Conservation (phyloP, 2,329 filamentous ascomycete genomes). For the Torrubiella hemipterigena region DNA sequence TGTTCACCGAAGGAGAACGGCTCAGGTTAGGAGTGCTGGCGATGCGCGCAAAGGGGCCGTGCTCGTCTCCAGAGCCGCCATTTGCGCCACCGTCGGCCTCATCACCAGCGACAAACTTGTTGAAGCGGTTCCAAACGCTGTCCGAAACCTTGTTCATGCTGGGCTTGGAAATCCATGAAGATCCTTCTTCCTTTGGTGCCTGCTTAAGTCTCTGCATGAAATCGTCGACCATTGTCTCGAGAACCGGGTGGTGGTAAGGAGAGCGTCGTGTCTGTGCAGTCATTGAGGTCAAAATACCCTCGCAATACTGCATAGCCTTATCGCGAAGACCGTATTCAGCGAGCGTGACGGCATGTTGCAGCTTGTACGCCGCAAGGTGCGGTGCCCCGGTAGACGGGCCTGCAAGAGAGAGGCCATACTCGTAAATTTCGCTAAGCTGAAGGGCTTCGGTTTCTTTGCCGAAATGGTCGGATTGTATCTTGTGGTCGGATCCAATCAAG, state of each 20-base stretch:
- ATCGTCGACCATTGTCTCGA: conserved; percentile 72
- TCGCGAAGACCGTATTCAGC: conserved; percentile 72
- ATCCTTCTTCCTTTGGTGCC: conserved; percentile 68
- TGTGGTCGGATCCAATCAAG: conserved; percentile 75
- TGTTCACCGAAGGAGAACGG: conserved; percentile 56
- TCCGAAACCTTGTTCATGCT: conserved; percentile 94
- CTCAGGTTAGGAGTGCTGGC: conserved; percentile 64
- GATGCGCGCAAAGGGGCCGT: conserved; percentile 74
- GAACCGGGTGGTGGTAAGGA: conserved; percentile 67
- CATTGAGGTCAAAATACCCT: conserved; percentile 65
- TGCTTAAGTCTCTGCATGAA: conserved; percentile 73
- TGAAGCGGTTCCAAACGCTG: conserved; percentile 84
- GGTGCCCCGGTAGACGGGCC: conserved; percentile 49
- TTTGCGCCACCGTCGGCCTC: conserved; percentile 59
- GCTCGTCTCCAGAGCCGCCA: conserved; percentile 38
- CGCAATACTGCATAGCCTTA: conserved; percentile 86
- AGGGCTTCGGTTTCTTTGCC: conserved; percentile 73
- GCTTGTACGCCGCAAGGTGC: conserved; percentile 82
- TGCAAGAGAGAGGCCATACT: conserved; percentile 72
- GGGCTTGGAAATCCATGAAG: conserved; percentile 87
- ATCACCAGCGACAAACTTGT: conserved; percentile 90
- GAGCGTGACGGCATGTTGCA: conserved; percentile 73
- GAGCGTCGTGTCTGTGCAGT: conserved; percentile 73
- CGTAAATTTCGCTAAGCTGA: conserved; percentile 92
- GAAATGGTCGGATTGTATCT: conserved; percentile 56